Evolutionary conservation across 164 flowering plant genomes (phyloP), one percentile per base, ranked within the genome.

Genomic region (Litsea cubeba): DNA sequence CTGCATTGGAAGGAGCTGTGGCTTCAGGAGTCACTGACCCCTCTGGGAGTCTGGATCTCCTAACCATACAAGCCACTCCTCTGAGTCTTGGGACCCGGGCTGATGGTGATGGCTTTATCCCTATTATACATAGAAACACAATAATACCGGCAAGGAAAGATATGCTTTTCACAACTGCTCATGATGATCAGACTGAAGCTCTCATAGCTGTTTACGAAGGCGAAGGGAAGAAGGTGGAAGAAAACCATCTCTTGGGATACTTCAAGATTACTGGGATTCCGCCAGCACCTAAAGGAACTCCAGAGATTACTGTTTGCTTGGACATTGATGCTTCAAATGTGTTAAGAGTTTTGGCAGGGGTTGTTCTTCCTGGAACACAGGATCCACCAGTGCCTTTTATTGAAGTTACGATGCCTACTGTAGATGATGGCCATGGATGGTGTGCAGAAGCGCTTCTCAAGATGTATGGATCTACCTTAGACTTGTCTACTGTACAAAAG

Each of bases 361-460:
- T 85, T 1, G 32, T 80, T 7, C n/a, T 82, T 80, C 93, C 89
- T 0, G 91, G 86, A 3, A 35, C 73, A 22, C 83, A 79, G 17
- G 74, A 73, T 3, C 89, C 90, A 0, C 82, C 76, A 35, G 69
- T 73, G 49, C 97, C 97, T 40, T 72, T 83, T 6, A 83, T 89
- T 86, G 97, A 93, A 79, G 97, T 90, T 1, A 86, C 91, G 80
- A 87, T 94, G 97, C 97, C 98, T 11, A 88, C 85, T 6, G 91
- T 92, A 4, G 97, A 95, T 78, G 97, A 95, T 69, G 99, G 99
- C 2, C 99, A 95, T 86, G 94, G 99, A 14, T 95, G 97, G 99
- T 90, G 94, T 72, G 89, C 88, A 8, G 90, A 89, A 79, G 97
- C 97, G 71, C 77, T 95, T 32, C 50, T 65, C 32, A 83, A 82